phyloP scores from a whole-genome alignment of 2,329 filamentous ascomycete species.

The Fusarium circinatum region DNA sequence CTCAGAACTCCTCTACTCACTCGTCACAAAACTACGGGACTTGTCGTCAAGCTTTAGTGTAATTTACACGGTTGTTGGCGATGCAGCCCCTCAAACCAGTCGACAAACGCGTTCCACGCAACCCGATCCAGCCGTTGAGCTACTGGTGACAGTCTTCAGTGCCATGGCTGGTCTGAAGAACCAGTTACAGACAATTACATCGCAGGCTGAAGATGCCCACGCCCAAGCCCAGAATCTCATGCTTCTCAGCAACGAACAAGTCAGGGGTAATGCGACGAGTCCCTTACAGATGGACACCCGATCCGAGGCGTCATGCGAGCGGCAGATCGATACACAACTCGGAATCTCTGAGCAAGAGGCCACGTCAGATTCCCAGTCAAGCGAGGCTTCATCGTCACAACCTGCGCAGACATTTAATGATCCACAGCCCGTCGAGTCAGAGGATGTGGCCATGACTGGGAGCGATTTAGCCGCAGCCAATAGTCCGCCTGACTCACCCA shows the following conservation, averaged over 20 bases:
- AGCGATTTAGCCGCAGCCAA: not conserved
- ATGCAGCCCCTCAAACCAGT: no score
- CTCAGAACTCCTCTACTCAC: no score
- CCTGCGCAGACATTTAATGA: not conserved
- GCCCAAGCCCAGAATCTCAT: not conserved
- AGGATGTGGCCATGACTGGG: not conserved
- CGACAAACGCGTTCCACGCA: no score
- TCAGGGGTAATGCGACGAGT: not conserved
- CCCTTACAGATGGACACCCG: not conserved
- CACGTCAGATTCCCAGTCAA: not conserved
- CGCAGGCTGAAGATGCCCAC: no score
- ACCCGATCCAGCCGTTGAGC: no score
- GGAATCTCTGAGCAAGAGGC: not conserved
- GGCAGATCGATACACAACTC: not conserved
- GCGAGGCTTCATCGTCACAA: not conserved
- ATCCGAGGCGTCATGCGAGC: not conserved
- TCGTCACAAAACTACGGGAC: no score
- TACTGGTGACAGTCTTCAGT: no score
- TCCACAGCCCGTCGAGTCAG: not conserved
- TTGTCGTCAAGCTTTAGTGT: no score
- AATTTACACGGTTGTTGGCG: no score
- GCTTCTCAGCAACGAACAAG: not conserved
- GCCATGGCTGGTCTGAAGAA: no score
- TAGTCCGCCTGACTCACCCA: not conserved
- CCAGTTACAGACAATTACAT: no score